These are phyloP conservation scores for Pugionium cornutum DNA, from an alignment of 345 rosid species.

Conservation along the genomic window DNA sequence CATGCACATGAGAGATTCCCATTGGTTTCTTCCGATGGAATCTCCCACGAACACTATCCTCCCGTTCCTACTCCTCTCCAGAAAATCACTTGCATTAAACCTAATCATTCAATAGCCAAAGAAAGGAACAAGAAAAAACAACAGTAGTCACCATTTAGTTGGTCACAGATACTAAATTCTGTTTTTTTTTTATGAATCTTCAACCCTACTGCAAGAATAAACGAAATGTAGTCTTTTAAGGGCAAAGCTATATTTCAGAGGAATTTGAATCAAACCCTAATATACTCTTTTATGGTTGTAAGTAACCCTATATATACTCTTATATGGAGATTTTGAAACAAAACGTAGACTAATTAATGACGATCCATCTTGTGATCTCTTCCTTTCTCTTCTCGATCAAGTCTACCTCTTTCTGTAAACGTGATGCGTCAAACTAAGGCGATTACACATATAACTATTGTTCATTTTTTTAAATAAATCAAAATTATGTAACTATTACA, in stretches of 20 bases:
- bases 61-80: conserved; percentile 69
- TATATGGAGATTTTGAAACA: background rate
- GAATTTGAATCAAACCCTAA: background rate
- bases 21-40: conserved; percentile 86
- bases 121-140: background rate
- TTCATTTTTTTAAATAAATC: background rate
- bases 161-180: background rate
- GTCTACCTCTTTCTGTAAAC: no score
- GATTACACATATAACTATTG: no score
- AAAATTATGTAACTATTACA: background rate
- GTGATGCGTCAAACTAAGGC: no score
- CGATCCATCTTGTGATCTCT: conserved; percentile 33
- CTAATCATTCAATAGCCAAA: conserved; percentile 37
- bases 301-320: background rate
- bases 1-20: conserved; percentile 90
- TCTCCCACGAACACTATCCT: conserved; percentile 88
- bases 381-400: background rate
- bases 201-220: conserved; percentile 6
- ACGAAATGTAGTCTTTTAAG: background rate
- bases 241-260: background rate
- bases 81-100: conserved; percentile 69
- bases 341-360: background rate
- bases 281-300: background rate
- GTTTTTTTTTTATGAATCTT: background rate
- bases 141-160: background rate